Base-by-base conservation (phyloP, 495 filamentous ascomycete species). In the Xylaria castorea region DNA sequence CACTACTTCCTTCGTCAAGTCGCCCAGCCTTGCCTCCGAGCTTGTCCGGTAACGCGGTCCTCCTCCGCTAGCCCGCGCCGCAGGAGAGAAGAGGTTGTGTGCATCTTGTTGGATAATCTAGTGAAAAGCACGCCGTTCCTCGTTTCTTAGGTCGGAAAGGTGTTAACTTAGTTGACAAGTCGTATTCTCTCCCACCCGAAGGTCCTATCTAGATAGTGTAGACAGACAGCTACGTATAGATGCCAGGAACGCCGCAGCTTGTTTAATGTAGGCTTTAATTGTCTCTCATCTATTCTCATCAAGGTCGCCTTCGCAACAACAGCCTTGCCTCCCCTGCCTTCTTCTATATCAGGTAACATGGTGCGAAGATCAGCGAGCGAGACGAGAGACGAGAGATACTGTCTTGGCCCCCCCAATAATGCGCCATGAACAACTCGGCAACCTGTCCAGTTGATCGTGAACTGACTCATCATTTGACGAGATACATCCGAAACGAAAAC, bases 401-500 rank as follows among this genome's bases (percentile, higher is more conserved):
- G 27, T 18, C 53, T 27, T 18, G 14, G 53, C 53, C 30, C 12
- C n/a, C n/a, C n/a, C n/a, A 57, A 57, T 32, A 57, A 7, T 25
- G 48, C 48, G 8, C n/a, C 11, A 51, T 25, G 46, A 4, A n/a
- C 0, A 5, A n/a, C 6, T n/a, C 18, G 46, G 46, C 18, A n/a
- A n/a, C 25, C 9, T 32, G 5, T 34, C 53, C 11, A 57, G 53
- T 32, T 20, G 34, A 32, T 7, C 18, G 14, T 5, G 27, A 18
- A 57, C 53, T 57, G 53, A 57, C 53, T 27, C 53, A 57, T 57
- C 27, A 11, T 16, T 27, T 57, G 22, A 57, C 53, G 53, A 57
- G 53, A 57, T 32, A 57, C 2, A 27, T 14, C 30, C 27, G 53
- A 32, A 27, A 7, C 25, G 27, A 9, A 32, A 57, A 57, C 5